Percentiles rank a stretch among this genome's conserved stretches.
Evolutionary conservation across 805 yeast genomes (phyloP).

Genomic region (Candida boleticola): DNA sequence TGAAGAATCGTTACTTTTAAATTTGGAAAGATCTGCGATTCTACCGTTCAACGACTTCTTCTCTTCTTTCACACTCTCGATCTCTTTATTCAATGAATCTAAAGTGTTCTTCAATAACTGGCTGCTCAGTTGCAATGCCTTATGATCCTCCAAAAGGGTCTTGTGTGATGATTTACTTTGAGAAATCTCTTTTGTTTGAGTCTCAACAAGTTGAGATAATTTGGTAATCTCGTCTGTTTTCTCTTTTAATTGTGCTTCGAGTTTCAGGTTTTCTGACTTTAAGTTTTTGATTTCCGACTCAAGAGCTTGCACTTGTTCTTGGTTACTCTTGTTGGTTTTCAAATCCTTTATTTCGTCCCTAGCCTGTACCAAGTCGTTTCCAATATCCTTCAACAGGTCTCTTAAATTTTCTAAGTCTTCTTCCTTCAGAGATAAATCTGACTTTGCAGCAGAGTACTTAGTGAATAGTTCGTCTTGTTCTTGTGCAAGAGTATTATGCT

Average conservation of each 20-base stretch:
- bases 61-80: constrained; percentile 27
- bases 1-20: constrained; percentile 40
- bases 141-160: constrained; percentile 14
- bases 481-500: constrained; percentile 13
- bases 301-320: constrained; percentile 2
- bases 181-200: constrained; percentile 5
- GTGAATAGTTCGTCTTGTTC: constrained; percentile 16
- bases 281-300: constrained; percentile 1
- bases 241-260: constrained; percentile 2
- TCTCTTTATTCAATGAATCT: constrained; percentile 26
- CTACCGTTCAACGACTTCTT: constrained; percentile 35
- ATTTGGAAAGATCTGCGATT: constrained; percentile 26
- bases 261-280: constrained; percentile 4
- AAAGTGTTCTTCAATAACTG: constrained; percentile 12
- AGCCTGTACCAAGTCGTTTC: constrained; percentile 74
- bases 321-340: constrained; percentile 5
- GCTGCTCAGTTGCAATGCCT: constrained; percentile 16
- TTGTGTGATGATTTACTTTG: constrained; percentile 12
- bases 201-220: constrained; percentile 3
- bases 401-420: constrained; percentile 69
- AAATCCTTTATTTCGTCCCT: constrained; percentile 53
- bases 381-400: constrained; percentile 75
- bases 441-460: constrained; percentile 17
- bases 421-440: constrained; percentile 36
- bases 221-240: not conserved